phyloP scores from a whole-genome alignment of 1,284 basidiomycete species.

The Heterobasidion parviporum region DNA sequence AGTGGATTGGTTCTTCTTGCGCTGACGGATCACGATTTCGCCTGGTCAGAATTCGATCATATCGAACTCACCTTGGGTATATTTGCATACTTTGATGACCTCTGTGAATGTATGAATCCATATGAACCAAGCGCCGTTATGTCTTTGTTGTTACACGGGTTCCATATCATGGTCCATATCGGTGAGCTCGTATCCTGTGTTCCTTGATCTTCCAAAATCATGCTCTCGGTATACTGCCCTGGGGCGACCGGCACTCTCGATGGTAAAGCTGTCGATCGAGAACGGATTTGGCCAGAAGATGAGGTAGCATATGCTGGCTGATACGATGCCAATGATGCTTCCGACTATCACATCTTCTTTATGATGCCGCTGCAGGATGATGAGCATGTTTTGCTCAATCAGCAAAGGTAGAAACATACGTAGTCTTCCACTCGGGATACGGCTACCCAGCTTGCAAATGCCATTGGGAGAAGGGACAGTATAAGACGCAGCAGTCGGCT shows the following conservation, averaged over 20 bases:
- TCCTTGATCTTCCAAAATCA: slow-evolving; percentile 13
- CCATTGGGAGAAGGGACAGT: slow-evolving; percentile 44
- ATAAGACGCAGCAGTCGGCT: slow-evolving; percentile 41
- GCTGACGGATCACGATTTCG: no score
- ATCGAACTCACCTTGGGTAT: no score
- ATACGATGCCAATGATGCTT: slow-evolving; percentile 44
- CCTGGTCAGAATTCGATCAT: no score
- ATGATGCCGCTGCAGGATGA: slow-evolving; percentile 44
- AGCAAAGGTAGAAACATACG: slow-evolving; percentile 28
- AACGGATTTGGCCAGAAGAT: slow-evolving; percentile 63
- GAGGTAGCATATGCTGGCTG: slow-evolving; percentile 42
- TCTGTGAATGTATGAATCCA: no score
- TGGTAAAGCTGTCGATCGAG: slow-evolving; percentile 22
- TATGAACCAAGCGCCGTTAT: slow-evolving; percentile 9
- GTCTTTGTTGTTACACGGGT: slow-evolving; percentile 25
- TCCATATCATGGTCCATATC: slow-evolving; percentile 36
- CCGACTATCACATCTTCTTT: slow-evolving; percentile 62
- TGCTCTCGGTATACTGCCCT: slow-evolving; percentile 29
- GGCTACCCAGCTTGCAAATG: slow-evolving; percentile 53
- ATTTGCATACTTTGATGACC: no score
- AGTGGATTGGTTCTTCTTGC: no score
- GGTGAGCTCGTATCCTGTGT: slow-evolving; percentile 39
- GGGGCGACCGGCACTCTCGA: slow-evolving; percentile 25
- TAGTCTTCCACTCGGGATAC: slow-evolving; percentile 58
- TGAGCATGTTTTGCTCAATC: not conserved